Evolutionary conservation across 441 rosid genomes (phyloP).

Genomic region (Syzygium malaccense): DNA sequence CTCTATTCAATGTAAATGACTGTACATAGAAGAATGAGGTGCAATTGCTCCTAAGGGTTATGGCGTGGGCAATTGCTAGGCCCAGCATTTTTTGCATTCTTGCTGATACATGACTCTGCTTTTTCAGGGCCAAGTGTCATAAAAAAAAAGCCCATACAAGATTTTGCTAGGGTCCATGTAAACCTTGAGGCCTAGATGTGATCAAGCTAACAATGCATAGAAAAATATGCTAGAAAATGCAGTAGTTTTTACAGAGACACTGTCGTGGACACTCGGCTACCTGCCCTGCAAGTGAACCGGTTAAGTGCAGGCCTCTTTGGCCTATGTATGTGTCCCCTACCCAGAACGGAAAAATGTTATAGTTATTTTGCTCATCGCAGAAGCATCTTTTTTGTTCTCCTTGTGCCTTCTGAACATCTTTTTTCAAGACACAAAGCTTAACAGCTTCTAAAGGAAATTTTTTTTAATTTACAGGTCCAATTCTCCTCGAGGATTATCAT

Average conservation of each 20-base stretch:
- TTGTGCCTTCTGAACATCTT: background rate
- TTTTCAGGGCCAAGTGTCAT: too few relatives aligned
- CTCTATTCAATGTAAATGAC: background rate
- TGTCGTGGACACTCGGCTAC: background rate
- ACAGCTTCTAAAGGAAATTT: background rate
- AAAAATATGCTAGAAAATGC: background rate
- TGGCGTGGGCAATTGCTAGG: background rate
- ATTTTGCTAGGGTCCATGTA: background rate
- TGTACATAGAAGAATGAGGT: background rate
- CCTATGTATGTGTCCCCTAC: background rate
- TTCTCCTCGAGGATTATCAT: slow-evolving; percentile 94
- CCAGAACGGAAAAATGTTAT: background rate
- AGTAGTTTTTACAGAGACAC: background rate
- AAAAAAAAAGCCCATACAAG: background rate
- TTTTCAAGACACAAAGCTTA: background rate
- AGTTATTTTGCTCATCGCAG: background rate
- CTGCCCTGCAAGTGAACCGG: background rate
- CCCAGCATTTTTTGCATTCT: background rate
- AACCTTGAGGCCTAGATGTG: background rate
- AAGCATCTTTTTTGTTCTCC: background rate
- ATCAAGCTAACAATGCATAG: background rate
- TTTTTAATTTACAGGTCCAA: slow-evolving; percentile 49
- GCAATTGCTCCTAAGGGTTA: background rate
- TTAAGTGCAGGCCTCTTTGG: background rate
- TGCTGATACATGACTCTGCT: background rate